Percentiles rank a stretch among this genome's conserved stretches.
phyloP scores from a whole-genome alignment of 23 red algal species.

The Cyanidiococcus yangmingshanensis region DNA sequence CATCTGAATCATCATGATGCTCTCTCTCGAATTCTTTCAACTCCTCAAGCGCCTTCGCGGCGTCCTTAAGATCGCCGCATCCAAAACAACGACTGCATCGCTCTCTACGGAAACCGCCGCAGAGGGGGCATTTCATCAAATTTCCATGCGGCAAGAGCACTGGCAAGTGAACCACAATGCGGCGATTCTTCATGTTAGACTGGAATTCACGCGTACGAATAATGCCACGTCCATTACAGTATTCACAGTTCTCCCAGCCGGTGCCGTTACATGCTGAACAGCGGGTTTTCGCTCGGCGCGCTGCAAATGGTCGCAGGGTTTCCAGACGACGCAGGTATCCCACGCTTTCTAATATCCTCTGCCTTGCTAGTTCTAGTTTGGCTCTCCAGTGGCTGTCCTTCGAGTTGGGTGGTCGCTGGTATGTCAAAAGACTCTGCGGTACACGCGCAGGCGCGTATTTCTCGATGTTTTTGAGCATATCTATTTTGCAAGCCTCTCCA shows the following conservation, averaged over 20 bases:
- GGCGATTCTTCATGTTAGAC: neutral
- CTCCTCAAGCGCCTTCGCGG: neutral
- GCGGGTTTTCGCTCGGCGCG: neutral
- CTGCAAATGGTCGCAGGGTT: neutral
- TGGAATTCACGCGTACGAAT: conserved; percentile 13
- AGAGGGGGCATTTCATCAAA: conserved; percentile 25
- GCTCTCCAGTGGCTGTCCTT: neutral
- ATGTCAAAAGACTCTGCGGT: neutral
- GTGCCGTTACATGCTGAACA: conserved; percentile 24
- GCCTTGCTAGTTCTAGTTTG: neutral
- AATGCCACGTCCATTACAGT: conserved; percentile 29
- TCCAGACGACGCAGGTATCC: neutral
- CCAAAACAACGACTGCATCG: conserved; percentile 29
- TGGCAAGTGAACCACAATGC: conserved; percentile 18
- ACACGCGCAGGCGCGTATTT: neutral
- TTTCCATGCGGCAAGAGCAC: conserved; percentile 10
- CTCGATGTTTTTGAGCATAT: neutral
- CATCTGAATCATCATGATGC: neutral
- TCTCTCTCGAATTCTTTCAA: neutral
- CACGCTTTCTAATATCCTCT: neutral
- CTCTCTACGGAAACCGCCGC: conserved; percentile 24
- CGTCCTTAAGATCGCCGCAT: neutral
- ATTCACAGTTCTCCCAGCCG: conserved; percentile 36
- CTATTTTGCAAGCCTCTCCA: neutral
- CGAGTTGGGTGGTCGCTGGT: neutral